Percentiles rank a stretch among this genome's conserved stretches.
These are phyloP conservation scores for Acrocalymma vagum DNA, from an alignment of 2,329 filamentous ascomycete species.

Conservation along the genomic window DNA sequence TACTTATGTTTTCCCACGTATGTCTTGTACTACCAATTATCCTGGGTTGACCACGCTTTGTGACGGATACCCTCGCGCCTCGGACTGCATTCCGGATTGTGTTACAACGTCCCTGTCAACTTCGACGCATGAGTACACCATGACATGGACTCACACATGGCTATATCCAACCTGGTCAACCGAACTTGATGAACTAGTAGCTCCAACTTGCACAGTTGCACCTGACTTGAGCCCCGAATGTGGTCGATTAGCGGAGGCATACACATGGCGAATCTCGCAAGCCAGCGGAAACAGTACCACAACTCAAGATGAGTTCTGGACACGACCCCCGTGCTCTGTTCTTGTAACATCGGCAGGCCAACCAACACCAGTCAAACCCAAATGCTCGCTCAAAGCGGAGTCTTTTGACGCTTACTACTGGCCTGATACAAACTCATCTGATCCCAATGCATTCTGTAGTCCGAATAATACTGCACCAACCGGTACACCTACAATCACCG, in stretches of 20 bases:
- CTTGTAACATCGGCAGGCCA: background rate
- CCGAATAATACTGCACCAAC: slow-evolving; percentile 1
- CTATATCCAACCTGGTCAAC: slow-evolving; percentile 9
- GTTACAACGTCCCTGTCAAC: background rate
- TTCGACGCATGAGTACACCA: background rate
- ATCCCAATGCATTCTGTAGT: slow-evolving; percentile 1
- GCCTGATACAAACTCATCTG: background rate
- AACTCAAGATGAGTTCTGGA: no score
- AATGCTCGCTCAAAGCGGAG: slow-evolving; percentile 1
- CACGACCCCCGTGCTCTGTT: background rate
- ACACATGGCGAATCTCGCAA: slow-evolving; percentile 1
- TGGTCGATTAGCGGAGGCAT: slow-evolving; percentile 1
- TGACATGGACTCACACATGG: background rate
- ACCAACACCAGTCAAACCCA: background rate
- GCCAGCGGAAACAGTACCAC: no score
- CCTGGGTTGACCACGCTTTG: slow-evolving; percentile 8
- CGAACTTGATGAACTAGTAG: slow-evolving; percentile 2
- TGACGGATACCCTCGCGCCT: slow-evolving; percentile 10
- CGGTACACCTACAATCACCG: slow-evolving; percentile 1
- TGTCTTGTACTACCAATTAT: background rate
- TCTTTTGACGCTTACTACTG: slow-evolving; percentile 8
- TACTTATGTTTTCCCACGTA: background rate
- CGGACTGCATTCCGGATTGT: background rate
- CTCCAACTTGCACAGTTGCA: slow-evolving; percentile 5
- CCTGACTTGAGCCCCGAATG: slow-evolving; percentile 7